Percentiles rank a stretch among this genome's conserved stretches.
phyloP scores from a whole-genome alignment of 495 filamentous ascomycete species.

The Penicillium maclennaniae region DNA sequence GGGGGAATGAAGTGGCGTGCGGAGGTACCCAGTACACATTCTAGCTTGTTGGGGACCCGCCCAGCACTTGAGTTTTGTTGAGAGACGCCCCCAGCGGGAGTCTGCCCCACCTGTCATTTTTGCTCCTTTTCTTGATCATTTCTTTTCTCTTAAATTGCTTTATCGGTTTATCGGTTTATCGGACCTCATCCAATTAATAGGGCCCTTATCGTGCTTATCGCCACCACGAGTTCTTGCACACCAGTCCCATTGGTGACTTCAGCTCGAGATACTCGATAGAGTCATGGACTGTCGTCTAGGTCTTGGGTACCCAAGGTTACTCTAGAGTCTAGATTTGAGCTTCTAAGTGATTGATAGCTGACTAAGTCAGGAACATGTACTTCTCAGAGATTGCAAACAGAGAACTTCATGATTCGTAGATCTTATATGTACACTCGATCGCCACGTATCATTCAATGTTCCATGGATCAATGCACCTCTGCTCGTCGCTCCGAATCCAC shows the following conservation, averaged over 20 bases:
- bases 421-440: conserved; percentile 8
- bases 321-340: not conserved
- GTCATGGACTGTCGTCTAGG: not conserved
- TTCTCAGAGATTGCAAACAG: not conserved
- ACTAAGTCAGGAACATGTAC: not conserved
- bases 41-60: conserved; percentile 19
- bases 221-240: not conserved
- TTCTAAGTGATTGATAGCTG: not conserved
- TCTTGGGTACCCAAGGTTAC: too few relatives aligned
- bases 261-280: not conserved
- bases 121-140: not conserved
- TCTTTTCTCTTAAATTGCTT: too few relatives aligned
- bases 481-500: conserved; percentile 49
- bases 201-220: not conserved
- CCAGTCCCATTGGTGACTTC: not conserved
- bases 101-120: conserved; percentile 10
- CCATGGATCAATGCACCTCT: conserved; percentile 13
- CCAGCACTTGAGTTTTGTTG: conserved; percentile 15
- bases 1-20: not conserved
- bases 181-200: not conserved
- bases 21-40: not conserved
- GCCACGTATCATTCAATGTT: not conserved
- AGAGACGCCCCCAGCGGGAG: conserved; percentile 14
- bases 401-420: conserved; percentile 18
- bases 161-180: too few relatives aligned